These are phyloP conservation scores for Thelonectria discophora DNA, from an alignment of 2,329 filamentous ascomycete genomes.

Conservation along the genomic window DNA sequence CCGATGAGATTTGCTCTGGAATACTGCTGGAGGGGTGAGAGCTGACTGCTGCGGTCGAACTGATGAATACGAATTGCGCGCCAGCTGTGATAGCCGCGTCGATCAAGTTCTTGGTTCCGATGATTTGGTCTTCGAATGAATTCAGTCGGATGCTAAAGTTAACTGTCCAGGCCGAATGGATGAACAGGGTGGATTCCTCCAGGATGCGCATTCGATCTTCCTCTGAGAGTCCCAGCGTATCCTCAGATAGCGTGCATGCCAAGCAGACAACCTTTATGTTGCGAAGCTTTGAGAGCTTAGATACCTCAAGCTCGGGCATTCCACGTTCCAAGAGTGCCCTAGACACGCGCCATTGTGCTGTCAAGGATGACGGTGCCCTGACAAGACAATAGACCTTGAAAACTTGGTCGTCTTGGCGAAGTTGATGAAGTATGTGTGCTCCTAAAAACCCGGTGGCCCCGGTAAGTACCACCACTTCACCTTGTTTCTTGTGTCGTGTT, in stretches of 20 bases:
- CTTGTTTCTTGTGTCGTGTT: neutral
- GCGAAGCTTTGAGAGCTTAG: neutral
- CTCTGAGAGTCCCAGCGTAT: conserved; percentile 16
- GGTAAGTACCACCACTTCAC: conserved; percentile 57
- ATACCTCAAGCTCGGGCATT: conserved; percentile 9
- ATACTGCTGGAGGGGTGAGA: conserved; percentile 44
- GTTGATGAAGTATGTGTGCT: conserved; percentile 56
- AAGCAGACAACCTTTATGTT: conserved; percentile 35
- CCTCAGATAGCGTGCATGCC: conserved; percentile 19
- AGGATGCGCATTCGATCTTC: neutral
- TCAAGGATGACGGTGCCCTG: conserved; percentile 28
- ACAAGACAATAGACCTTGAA: conserved; percentile 53
- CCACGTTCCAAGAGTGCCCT: conserved; percentile 17
- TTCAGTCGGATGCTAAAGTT: conserved; percentile 63
- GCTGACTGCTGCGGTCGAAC: conserved; percentile 57
- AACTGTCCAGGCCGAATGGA: conserved; percentile 64
- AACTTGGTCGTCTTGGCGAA: conserved; percentile 13
- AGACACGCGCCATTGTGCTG: conserved; percentile 26
- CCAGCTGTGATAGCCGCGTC: conserved; percentile 41
- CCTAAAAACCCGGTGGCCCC: conserved; percentile 73
- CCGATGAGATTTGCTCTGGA: conserved; percentile 41
- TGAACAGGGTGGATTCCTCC: conserved; percentile 38
- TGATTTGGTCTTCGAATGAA: conserved; percentile 61
- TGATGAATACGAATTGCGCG: conserved; percentile 58
- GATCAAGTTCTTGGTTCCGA: conserved; percentile 55